phyloP scores from a whole-genome alignment of 2,329 filamentous ascomycete genomes.

The Pseudovirgaria hyperparasitica region DNA sequence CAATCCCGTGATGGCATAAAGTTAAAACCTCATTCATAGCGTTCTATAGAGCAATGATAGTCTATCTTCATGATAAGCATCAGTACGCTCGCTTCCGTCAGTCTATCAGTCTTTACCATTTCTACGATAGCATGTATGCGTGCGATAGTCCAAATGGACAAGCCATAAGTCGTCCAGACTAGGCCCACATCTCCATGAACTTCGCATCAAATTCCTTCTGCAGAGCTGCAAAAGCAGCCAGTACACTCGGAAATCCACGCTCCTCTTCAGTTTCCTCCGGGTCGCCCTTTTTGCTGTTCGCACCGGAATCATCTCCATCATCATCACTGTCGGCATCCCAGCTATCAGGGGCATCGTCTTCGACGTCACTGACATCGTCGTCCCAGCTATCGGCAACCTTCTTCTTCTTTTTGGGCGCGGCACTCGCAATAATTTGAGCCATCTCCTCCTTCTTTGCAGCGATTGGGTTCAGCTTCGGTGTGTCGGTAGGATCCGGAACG shows the following conservation, averaged over 20 bases:
- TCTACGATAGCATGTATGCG: too few species aligned
- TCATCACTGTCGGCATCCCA: conserved; percentile 20
- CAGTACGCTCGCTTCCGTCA: too few species aligned
- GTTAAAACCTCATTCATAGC: too few species aligned
- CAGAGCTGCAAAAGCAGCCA: conserved; percentile 45
- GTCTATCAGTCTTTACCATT: too few species aligned
- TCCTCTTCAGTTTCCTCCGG: conserved; percentile 22
- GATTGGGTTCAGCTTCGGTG: conserved; percentile 8
- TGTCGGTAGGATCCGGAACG: conserved; percentile 11
- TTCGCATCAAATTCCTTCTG: conserved; percentile 50
- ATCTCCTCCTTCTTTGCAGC: conserved; percentile 8
- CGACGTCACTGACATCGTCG: conserved; percentile 28
- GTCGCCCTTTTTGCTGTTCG: conserved; percentile 9
- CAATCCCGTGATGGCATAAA: too few species aligned
- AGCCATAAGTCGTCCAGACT: conserved; percentile 40
- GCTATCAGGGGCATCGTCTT: conserved; percentile 23
- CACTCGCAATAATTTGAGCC: conserved; percentile 13
- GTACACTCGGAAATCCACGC: conserved; percentile 40
- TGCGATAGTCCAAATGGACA: too few species aligned
- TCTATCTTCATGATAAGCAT: too few species aligned
- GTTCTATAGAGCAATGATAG: too few species aligned
- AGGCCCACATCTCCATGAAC: conserved; percentile 51
- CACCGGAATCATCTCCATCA: conserved; percentile 12
- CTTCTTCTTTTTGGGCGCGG: conserved; percentile 27
- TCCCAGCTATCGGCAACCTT: conserved; percentile 29